Evolutionary conservation across 176 grass and related monocot species (phyloP).

Genomic region (Carex parvula): DNA sequence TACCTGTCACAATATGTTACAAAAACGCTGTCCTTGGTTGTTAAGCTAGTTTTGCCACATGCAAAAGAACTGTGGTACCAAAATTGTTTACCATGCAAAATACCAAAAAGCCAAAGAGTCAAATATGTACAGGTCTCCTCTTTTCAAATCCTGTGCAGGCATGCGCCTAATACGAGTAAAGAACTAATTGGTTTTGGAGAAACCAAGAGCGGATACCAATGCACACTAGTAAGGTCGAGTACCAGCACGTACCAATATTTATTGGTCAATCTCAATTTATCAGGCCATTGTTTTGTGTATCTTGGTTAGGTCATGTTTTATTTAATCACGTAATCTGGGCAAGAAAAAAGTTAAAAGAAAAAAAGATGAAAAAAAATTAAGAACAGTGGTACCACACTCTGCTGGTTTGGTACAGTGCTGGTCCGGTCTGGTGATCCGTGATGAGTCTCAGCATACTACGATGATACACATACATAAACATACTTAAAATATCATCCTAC

Average conservation of each 20-base stretch:
- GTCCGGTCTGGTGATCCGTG: constrained; percentile 18
- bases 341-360: constrained; percentile 14
- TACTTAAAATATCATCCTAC: not conserved
- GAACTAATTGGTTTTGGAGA: not conserved
- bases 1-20: constrained; percentile 35
- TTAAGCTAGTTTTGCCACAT: not conserved
- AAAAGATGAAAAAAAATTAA: constrained; percentile 14
- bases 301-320: not conserved
- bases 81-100: not conserved
- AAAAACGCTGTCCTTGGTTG: constrained; percentile 24
- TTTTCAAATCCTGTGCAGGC: not conserved
- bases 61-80: not conserved
- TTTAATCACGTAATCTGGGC: not conserved
- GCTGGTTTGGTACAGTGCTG: constrained; percentile 19
- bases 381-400: constrained; percentile 26
- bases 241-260: constrained; percentile 4
- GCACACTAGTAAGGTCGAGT: not conserved
- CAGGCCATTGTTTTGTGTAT: not conserved
- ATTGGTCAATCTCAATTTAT: constrained; percentile 1
- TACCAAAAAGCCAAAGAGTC: not conserved
- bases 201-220: not conserved
- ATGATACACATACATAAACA: constrained; percentile 26
- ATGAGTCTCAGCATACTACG: constrained; percentile 14
- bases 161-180: not conserved
- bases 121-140: not conserved